These are phyloP conservation scores for Cutaneotrichosporon cyanovorans DNA, from an alignment of 1,284 basidiomycete genomes.

Conservation along the genomic window DNA sequence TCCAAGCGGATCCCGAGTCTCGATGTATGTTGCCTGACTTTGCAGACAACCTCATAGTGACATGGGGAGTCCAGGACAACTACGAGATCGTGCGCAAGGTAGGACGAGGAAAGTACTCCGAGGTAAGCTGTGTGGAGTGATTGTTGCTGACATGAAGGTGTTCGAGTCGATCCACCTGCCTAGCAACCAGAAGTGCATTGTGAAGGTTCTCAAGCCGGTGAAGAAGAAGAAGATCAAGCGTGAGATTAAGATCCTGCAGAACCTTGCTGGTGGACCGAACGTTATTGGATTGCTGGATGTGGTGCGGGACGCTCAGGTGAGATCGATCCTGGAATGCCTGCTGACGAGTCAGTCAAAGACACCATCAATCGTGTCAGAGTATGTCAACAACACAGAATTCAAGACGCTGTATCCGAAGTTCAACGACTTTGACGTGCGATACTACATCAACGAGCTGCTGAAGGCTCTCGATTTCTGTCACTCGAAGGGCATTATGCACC, in stretches of 20 bases:
- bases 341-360: slow-evolving; percentile 65
- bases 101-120: slow-evolving; percentile 91
- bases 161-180: slow-evolving; percentile 95
- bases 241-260: slow-evolving; percentile 98
- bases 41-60: slow-evolving; percentile 80
- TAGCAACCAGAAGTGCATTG: slow-evolving; percentile 90
- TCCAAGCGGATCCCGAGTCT: neutral
- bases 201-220: slow-evolving; percentile 97
- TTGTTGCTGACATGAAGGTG: slow-evolving; percentile 54
- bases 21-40: neutral
- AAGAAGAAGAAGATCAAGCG: slow-evolving; percentile 99
- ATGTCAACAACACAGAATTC: slow-evolving; percentile 97
- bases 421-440: slow-evolving; percentile 89
- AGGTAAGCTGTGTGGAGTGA: slow-evolving; percentile 52
- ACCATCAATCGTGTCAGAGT: slow-evolving; percentile 96
- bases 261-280: slow-evolving; percentile 90
- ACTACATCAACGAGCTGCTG: slow-evolving; percentile 92
- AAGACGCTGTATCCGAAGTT: slow-evolving; percentile 94
- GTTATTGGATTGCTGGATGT: slow-evolving; percentile 81
- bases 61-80: slow-evolving; percentile 94
- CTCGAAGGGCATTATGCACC: slow-evolving; percentile 98
- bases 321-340: no score
- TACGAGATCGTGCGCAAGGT: slow-evolving; percentile 98
- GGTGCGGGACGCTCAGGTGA: slow-evolving; percentile 65
- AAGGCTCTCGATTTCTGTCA: slow-evolving; percentile 98